Base-by-base conservation (phyloP, 768 basidiomycete species). In the Leccinum subgranulosum region DNA sequence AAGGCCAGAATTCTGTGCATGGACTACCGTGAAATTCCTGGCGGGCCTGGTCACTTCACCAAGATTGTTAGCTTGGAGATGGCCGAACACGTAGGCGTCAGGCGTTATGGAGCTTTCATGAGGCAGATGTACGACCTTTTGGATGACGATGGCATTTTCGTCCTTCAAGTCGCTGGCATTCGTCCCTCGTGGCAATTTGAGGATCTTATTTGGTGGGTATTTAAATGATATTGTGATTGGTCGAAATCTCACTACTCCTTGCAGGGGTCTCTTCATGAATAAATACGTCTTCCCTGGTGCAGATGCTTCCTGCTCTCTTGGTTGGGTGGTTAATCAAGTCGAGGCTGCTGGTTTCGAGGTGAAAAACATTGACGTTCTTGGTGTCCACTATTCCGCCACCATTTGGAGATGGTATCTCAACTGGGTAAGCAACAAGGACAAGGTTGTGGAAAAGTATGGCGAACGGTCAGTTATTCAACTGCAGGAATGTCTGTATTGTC, bases 281-380 rank as follows among this genome's bases (percentile, higher is more conserved):
- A 94, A 94, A 69, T 98, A 99, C 64, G 77, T 99, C 70, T 99
- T 99, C 87, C 96, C 97, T 47, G 96, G 96, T 69, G 97, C 96
- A 3, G 97, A 99, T 66, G 97, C 97, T 0, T 92, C 88, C 3
- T 93, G 93, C 73, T 92, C 95, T 19, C 87, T 98, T 29, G 92
- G 90, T 41, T 98, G 96, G 96, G 94, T 97, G 55, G 81, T 99
- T 59, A 82, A 76, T 60, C 81, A 92, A 77, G 84, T 94, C 51
- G 94, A 98, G 75, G 77, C 79, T 28, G 94, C 91, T 57, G 95
- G 96, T 59, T 98, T 98, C 64, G 97, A 99, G 72, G 87, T 98
- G 59, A 98, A 97, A 79, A 93, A 90, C 65, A 78, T 96, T 54
- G 97, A 99, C 60, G 96, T 98, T 36, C 86, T 98, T 33, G 97